Evolutionary conservation across 805 yeast species (phyloP).

Genomic region (Ogataea methylovora): DNA sequence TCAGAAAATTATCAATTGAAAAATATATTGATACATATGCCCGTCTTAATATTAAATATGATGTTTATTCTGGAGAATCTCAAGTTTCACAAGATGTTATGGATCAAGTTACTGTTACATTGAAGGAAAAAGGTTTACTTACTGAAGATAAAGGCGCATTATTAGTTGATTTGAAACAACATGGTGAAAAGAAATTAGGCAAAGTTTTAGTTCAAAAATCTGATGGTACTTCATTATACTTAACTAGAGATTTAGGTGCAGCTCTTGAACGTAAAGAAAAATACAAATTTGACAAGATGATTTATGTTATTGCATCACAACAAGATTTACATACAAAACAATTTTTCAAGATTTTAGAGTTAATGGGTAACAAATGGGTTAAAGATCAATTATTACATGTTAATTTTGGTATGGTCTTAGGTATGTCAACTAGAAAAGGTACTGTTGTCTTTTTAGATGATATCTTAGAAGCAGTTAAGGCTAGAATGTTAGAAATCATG

Average conservation of each 20-base stretch:
- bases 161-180: conserved; percentile 75
- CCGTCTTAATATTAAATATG: conserved; percentile 84
- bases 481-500: conserved; percentile 95
- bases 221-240: conserved; percentile 90
- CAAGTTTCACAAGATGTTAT: conserved; percentile 74
- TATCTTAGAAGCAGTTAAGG: conserved; percentile 88
- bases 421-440: conserved; percentile 98
- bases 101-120: conserved; percentile 53
- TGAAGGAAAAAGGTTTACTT: conserved; percentile 62
- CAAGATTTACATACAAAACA: conserved; percentile 94
- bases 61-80: conserved; percentile 91
- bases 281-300: conserved; percentile 88
- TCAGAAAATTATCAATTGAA: conserved; percentile 85
- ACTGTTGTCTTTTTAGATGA: conserved; percentile 96
- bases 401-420: conserved; percentile 96
- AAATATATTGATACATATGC: conserved; percentile 84
- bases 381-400: conserved; percentile 59
- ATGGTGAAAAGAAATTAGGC: conserved; percentile 81
- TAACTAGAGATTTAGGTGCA: conserved; percentile 96
- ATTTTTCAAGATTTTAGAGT: conserved; percentile 87
- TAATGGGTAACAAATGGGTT: conserved; percentile 88
- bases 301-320: conserved; percentile 92
- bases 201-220: conserved; percentile 88
- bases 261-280: conserved; percentile 84
- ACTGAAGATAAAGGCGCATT: conserved; percentile 88